Evolutionary conservation across 2,329 filamentous ascomycete species (phyloP), one percentile per base, ranked within the genome.

Genomic region (Chlorencoelia australis): DNA sequence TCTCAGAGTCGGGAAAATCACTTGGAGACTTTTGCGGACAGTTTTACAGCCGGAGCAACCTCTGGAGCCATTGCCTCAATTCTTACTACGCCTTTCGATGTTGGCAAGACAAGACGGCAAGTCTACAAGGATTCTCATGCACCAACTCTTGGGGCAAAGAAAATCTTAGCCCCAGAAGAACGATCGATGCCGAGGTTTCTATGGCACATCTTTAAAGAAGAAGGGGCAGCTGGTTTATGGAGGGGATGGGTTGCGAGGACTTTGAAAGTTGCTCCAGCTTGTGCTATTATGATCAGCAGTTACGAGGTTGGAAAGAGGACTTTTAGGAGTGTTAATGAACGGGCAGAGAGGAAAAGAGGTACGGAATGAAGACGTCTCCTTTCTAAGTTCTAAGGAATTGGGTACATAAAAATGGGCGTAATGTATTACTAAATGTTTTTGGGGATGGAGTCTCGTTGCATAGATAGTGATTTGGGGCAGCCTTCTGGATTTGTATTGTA

Each of bases 231-330:
- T 1, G 91, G 91, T 0, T 64, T 98, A 4, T 96, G 93, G 73
- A 83, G 71, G 50, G 91, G 91, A 28, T 95, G 88, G 85, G 80
- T 86, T 16, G 87, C 91, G 0, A 71, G 91, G 25, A 94, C 86
- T 48, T 66, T 96, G 42, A 96, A 96, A 59, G 88, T 98, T 4
- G 89, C 91, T 1, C 91, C 91, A 1, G 86, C 89, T 0, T 98
- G 91, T 61, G 91, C 91, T 18, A 96, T 98, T 57, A 98, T 98
- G 91, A 96, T 98, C 56, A 93, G 85, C 57, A 94, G 82, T 56
- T 98, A 96, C 59, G 91, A 98, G 60, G 74, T 96, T 24, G 88
- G 91, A 33, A 98, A 98, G 69, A 80, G 83, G 59, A 79, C 82
- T 57, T 93, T 93, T 21, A 70, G 76, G 36, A 71, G 73, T 8